Conservation (phyloP, 768 basidiomycete genomes). For the Asterophora lycoperdoides region DNA sequence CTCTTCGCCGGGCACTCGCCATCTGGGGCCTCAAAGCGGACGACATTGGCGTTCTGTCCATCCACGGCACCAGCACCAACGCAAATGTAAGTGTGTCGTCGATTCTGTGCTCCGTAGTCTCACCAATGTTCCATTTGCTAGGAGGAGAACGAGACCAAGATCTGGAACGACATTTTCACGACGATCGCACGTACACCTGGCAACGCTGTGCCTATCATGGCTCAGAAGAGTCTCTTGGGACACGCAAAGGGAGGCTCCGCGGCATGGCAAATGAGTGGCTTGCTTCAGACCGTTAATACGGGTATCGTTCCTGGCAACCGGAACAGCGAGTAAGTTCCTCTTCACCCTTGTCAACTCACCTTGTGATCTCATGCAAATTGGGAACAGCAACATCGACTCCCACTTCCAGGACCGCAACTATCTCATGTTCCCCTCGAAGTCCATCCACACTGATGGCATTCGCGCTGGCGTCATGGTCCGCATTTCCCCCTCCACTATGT, state of each 20-base stretch:
- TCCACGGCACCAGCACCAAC: conserved; percentile 84
- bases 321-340: conserved; percentile 80
- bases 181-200: conserved; percentile 85
- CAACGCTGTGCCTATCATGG: conserved; percentile 96
- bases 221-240: conserved; percentile 95
- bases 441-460: conserved; percentile 92
- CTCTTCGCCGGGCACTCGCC: conserved; percentile 91
- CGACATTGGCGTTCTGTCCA: conserved; percentile 86
- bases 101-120: not conserved
- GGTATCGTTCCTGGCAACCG: conserved; percentile 94
- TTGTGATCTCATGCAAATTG: conserved; percentile 3
- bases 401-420: conserved; percentile 85
- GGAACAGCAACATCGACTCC: conserved; percentile 81
- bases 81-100: conserved; percentile 52
- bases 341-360: not conserved
- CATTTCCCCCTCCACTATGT: not conserved
- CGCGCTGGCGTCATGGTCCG: conserved; percentile 81
- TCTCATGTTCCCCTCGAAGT: conserved; percentile 96
- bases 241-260: conserved; percentile 99
- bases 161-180: conserved; percentile 95
- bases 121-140: conserved; percentile 24
- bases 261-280: conserved; percentile 93
- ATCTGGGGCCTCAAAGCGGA: conserved; percentile 95
- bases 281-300: conserved; percentile 77
- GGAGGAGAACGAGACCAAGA: conserved; percentile 97